phyloP scores from a whole-genome alignment of 139 green algal species.

The Haematococcus sp. region DNA sequence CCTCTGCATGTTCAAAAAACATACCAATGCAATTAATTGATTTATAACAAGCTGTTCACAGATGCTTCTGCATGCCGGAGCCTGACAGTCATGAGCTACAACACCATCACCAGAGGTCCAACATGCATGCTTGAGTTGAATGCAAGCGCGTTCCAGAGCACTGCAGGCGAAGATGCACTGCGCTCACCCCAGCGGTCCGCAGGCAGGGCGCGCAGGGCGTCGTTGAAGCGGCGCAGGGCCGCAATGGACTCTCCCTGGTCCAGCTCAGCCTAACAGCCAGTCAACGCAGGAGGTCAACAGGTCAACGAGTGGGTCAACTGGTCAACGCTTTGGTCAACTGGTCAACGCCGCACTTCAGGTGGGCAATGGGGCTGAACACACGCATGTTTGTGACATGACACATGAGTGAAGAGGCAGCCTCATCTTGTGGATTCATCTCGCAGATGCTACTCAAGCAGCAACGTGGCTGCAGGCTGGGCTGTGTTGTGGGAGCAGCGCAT shows the following conservation, averaged over 20 bases:
- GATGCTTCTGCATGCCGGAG: background rate
- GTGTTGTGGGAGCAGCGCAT: too few relatives aligned
- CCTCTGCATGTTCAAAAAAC: slow-evolving; percentile 41
- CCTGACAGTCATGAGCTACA: background rate
- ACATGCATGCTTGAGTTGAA: too few relatives aligned
- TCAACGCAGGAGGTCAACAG: background rate
- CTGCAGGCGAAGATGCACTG: too few relatives aligned
- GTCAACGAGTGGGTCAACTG: background rate
- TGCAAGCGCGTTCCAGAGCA: too few relatives aligned
- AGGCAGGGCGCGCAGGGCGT: slow-evolving; percentile 56
- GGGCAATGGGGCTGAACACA: background rate
- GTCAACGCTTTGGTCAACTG: background rate
- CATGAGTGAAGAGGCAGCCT: too few relatives aligned
- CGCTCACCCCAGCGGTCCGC: slow-evolving; percentile 71
- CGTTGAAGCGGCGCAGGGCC: slow-evolving; percentile 83
- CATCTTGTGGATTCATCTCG: too few relatives aligned
- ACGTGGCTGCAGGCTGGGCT: too few relatives aligned
- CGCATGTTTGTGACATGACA: too few relatives aligned
- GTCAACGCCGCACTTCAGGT: background rate
- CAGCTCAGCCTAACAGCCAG: slow-evolving; percentile 62
- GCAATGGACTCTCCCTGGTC: slow-evolving; percentile 63
- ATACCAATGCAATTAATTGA: background rate
- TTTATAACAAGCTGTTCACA: background rate
- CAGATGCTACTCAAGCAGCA: too few relatives aligned
- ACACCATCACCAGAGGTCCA: too few relatives aligned